Evolutionary conservation across 805 yeast genomes (phyloP).

Genomic region (Saccharomycopsis fibuligera): DNA sequence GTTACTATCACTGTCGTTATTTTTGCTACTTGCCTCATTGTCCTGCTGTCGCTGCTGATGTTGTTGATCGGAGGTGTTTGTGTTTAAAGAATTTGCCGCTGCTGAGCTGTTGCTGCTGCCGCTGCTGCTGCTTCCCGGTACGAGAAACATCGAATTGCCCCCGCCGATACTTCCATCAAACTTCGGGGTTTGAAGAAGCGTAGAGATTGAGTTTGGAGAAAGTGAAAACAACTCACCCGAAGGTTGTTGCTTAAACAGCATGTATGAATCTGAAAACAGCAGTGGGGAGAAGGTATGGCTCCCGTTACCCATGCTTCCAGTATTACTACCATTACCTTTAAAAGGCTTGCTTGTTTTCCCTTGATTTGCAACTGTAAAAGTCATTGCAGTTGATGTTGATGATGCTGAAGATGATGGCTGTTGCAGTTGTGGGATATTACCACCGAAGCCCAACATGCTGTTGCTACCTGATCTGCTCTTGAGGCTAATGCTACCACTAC

Average conservation of each 20-base stretch:
- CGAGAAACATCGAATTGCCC: background rate
- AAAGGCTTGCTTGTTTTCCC: background rate
- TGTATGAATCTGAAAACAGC: constrained; percentile 1
- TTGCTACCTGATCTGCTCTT: no score
- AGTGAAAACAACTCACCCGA: constrained; percentile 15
- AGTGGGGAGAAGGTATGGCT: background rate
- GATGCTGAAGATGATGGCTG: background rate
- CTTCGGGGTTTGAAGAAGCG: constrained; percentile 14
- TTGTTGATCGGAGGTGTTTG: background rate
- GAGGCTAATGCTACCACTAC: background rate
- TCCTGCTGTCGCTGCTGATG: constrained; percentile 1
- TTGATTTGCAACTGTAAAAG: background rate
- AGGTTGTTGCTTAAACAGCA: constrained; percentile 3
- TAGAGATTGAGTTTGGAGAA: constrained; percentile 15
- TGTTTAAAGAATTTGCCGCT: background rate
- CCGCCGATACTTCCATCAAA: constrained; percentile 6
- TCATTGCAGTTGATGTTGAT: background rate
- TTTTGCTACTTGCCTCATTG: background rate
- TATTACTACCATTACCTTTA: background rate
- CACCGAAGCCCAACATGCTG: no score
- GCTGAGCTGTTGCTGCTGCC: no score
- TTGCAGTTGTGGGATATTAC: no score
- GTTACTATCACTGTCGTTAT: background rate
- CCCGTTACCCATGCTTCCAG: background rate
- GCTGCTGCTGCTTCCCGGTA: no score